Evolutionary conservation across 345 rosid genomes (phyloP).

Genomic region (Salix koriyanagi): DNA sequence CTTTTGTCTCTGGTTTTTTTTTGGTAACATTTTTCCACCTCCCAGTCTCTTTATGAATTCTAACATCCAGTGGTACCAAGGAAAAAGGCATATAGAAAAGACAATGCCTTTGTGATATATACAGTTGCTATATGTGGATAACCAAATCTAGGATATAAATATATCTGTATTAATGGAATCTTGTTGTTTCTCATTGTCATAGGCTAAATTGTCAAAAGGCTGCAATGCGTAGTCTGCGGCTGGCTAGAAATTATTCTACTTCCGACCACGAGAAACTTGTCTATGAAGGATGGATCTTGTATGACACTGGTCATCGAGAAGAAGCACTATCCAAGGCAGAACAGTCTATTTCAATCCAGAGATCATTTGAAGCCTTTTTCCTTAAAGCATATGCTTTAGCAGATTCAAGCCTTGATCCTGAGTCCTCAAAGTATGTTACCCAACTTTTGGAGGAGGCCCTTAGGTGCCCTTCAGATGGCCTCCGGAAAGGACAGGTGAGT

Average conservation of each 20-base stretch:
- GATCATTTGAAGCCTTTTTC: constrained; percentile 97
- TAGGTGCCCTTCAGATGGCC: constrained; percentile 94
- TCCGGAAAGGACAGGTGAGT: constrained; percentile 95
- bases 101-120: not conserved
- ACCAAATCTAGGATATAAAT: not conserved
- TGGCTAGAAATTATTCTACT: constrained; percentile 83
- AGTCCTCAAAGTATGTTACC: constrained; percentile 61
- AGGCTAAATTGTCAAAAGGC: constrained; percentile 94
- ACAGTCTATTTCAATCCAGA: constrained; percentile 73
- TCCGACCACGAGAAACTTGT: constrained; percentile 85
- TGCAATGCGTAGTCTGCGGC: constrained; percentile 80
- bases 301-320: constrained; percentile 90
- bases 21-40: not conserved
- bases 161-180: not conserved
- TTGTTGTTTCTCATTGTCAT: constrained; percentile 16
- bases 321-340: constrained; percentile 94
- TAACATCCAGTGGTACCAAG: not conserved
- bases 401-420: constrained; percentile 59
- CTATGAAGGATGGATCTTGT: constrained; percentile 93
- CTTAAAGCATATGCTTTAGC: constrained; percentile 92
- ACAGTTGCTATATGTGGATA: not conserved
- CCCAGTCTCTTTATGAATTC: not conserved
- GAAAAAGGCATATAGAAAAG: not conserved
- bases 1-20: not conserved
- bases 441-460: constrained; percentile 90